Evolutionary conservation across 2,329 filamentous ascomycete genomes (phyloP).

Genomic region (Blastomyces parvus): DNA sequence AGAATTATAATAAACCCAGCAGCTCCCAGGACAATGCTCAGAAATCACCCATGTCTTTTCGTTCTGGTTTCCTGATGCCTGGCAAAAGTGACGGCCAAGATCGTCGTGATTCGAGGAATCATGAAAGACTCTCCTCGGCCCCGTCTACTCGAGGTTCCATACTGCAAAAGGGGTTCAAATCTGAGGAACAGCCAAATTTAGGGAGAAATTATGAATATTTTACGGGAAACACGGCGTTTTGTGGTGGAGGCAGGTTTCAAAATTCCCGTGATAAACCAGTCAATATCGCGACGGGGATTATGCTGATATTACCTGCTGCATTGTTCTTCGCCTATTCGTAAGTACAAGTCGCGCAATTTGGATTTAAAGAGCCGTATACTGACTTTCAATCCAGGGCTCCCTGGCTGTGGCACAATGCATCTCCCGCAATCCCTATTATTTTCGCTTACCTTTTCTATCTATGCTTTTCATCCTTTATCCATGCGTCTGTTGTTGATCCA

Average conservation of each 20-base stretch:
- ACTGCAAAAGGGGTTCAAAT: constrained; percentile 35
- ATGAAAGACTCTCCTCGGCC: constrained; percentile 65
- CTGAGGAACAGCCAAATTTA: constrained; percentile 32
- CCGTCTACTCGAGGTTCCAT: constrained; percentile 62
- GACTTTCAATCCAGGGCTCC: constrained; percentile 46
- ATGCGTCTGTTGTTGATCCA: constrained; percentile 85
- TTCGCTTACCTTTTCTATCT: constrained; percentile 90
- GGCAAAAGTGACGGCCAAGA: constrained; percentile 42
- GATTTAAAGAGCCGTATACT: not conserved
- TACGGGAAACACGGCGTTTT: constrained; percentile 86
- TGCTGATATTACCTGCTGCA: constrained; percentile 67
- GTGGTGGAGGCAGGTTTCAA: constrained; percentile 71
- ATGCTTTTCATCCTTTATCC: constrained; percentile 84
- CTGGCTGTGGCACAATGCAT: constrained; percentile 78
- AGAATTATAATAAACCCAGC: constrained; percentile 48
- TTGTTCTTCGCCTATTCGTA: constrained; percentile 79
- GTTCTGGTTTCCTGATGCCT: constrained; percentile 60
- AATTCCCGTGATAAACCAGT: constrained; percentile 81
- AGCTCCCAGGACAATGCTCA: constrained; percentile 50
- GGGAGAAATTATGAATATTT: constrained; percentile 87
- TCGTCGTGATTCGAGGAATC: constrained; percentile 53
- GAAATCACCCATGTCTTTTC: constrained; percentile 66
- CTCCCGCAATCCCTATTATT: constrained; percentile 75
- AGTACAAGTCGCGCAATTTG: constrained; percentile 24
- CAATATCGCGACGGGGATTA: constrained; percentile 73